Percentiles rank a stretch among this genome's conserved stretches.
Evolutionary conservation across 768 basidiomycete species (phyloP).

Genomic region (Clitopilus passeckerianus): DNA sequence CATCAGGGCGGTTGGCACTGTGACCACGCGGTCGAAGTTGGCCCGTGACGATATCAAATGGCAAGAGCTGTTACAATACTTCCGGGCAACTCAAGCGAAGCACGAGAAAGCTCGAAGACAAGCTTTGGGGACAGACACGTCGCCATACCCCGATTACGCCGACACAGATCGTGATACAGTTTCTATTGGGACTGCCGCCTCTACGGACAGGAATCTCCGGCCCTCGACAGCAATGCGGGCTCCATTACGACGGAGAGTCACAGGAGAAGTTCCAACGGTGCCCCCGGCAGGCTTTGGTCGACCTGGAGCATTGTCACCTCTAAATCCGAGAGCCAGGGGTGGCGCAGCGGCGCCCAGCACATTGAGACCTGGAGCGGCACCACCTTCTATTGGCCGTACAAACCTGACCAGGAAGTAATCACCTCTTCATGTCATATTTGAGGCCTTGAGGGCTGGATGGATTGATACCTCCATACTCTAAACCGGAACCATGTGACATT

Average conservation of each 20-base stretch:
- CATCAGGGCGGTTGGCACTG: conserved; percentile 24
- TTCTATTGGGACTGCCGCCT: conserved; percentile 10
- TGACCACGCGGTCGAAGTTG: conserved; percentile 68
- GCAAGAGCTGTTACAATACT: conserved; percentile 91
- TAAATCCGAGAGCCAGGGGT: conserved; percentile 68
- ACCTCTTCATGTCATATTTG: background rate
- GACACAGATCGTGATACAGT: conserved; percentile 34
- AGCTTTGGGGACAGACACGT: conserved; percentile 59
- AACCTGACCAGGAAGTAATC: conserved; percentile 28
- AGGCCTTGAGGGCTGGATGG: background rate
- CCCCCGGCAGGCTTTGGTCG: conserved; percentile 25
- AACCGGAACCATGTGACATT: background rate
- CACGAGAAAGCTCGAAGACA: conserved; percentile 90
- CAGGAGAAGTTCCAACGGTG: conserved; percentile 40
- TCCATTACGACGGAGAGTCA: conserved; percentile 56
- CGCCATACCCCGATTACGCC: conserved; percentile 43
- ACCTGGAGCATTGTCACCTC: conserved; percentile 55
- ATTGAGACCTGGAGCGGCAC: background rate
- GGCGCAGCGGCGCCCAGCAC: conserved; percentile 35
- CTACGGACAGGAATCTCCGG: conserved; percentile 19
- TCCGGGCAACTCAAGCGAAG: conserved; percentile 81
- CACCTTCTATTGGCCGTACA: background rate
- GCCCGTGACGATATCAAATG: conserved; percentile 93
- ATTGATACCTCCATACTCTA: background rate
- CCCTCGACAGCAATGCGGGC: conserved; percentile 30